Conservation (phyloP, 768 basidiomycete genomes). For the Leucocoprinus leucothites region DNA sequence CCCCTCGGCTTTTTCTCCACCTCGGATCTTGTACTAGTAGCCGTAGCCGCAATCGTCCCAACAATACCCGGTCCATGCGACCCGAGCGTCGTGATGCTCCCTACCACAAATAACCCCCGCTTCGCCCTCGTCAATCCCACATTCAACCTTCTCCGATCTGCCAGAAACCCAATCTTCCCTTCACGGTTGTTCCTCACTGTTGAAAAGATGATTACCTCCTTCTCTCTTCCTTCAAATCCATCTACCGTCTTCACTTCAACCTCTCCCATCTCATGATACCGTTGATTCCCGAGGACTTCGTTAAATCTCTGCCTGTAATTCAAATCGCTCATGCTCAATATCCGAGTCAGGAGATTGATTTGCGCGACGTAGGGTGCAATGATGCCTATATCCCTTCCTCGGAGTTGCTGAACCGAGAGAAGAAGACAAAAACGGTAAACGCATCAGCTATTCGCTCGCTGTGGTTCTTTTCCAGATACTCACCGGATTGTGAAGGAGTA, state of each 20-base stretch:
- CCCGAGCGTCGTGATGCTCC: slow-evolving; percentile 54
- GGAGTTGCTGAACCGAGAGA: slow-evolving; percentile 42
- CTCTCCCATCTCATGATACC: slow-evolving; percentile 58
- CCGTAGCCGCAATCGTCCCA: slow-evolving; percentile 15
- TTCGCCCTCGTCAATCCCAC: slow-evolving; percentile 90
- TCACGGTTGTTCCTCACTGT: slow-evolving; percentile 80
- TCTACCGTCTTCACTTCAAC: slow-evolving; percentile 93
- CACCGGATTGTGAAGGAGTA: slow-evolving; percentile 73
- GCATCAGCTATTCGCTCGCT: background rate
- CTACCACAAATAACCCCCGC: slow-evolving; percentile 79
- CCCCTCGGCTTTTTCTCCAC: slow-evolving; percentile 23
- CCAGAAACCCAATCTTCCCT: slow-evolving; percentile 86
- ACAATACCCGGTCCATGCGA: slow-evolving; percentile 30
- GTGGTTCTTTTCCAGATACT: slow-evolving; percentile 20
- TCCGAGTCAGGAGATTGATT: slow-evolving; percentile 67
- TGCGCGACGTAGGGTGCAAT: slow-evolving; percentile 93
- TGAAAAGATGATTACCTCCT: slow-evolving; percentile 89
- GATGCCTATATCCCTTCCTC: slow-evolving; percentile 80
- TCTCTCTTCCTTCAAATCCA: slow-evolving; percentile 92
- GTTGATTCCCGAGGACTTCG: slow-evolving; percentile 57
- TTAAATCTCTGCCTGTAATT: slow-evolving; percentile 50
- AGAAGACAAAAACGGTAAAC: background rate
- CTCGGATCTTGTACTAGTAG: slow-evolving; percentile 8
- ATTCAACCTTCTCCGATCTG: slow-evolving; percentile 81
- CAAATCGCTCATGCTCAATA: slow-evolving; percentile 55